These are phyloP conservation scores for Spirogloea muscicola DNA, from an alignment of 139 green algal genomes.

Conservation along the genomic window DNA sequence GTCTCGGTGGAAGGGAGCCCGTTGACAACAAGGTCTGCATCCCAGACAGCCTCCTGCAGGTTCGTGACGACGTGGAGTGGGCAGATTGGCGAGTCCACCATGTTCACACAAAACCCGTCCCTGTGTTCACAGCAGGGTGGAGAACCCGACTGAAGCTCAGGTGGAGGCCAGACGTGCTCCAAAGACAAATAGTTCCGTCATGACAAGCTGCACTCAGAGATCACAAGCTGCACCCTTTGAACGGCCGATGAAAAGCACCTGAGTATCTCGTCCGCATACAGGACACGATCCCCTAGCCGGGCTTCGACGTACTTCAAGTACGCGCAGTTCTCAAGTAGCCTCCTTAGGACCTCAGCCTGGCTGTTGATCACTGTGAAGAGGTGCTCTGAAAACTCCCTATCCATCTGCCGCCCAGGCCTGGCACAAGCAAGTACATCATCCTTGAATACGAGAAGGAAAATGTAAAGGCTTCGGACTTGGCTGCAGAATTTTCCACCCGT, in stretches of 20 bases:
- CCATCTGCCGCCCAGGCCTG: slow-evolving; percentile 7
- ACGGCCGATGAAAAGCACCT: slow-evolving; percentile 25
- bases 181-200: too few species aligned
- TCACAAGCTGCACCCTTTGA: too few species aligned
- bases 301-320: slow-evolving; percentile 52
- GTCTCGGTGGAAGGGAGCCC: slow-evolving; percentile 45
- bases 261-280: slow-evolving; percentile 42
- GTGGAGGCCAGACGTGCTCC: too few species aligned
- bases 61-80: slow-evolving; percentile 44
- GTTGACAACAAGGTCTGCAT: slow-evolving; percentile 48
- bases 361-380: slow-evolving; percentile 42
- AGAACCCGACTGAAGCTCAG: background rate
- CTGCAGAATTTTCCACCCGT: too few species aligned
- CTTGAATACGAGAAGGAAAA: too few species aligned
- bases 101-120: slow-evolving; percentile 47
- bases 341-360: slow-evolving; percentile 26
- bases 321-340: slow-evolving; percentile 25
- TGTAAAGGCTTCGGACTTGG: too few species aligned
- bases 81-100: slow-evolving; percentile 30
- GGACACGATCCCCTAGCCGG: slow-evolving; percentile 26
- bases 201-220: too few species aligned
- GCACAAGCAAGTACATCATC: too few species aligned
- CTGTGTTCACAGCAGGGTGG: too few species aligned
- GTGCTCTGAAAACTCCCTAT: slow-evolving; percentile 19
- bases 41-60: slow-evolving; percentile 40